Conservation (phyloP, 257 asterid species). For the Przewalskia tangutica region DNA sequence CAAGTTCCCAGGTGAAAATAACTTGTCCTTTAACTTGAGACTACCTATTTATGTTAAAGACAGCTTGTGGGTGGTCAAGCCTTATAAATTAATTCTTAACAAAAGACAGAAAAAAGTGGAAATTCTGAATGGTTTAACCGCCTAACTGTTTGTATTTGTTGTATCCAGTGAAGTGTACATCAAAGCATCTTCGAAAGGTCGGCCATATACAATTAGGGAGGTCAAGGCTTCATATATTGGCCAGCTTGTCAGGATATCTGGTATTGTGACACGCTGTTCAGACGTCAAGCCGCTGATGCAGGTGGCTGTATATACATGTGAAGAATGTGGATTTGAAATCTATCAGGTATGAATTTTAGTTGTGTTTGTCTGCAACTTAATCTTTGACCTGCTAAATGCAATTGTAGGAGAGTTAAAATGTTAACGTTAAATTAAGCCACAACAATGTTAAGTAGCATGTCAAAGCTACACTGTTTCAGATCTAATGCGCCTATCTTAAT, state of each 20-base stretch:
- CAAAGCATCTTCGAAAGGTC: conserved; percentile 71
- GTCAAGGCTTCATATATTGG: conserved; percentile 91
- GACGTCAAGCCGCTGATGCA: conserved; percentile 97
- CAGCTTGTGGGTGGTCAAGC: neutral
- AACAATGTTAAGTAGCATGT: neutral
- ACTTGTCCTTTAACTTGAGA: neutral
- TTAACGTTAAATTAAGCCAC: neutral
- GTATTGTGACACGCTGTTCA: conserved; percentile 92
- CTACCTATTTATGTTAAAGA: neutral
- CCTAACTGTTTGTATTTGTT: conserved; percentile 18
- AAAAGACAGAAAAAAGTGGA: neutral
- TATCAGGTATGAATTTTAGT: conserved; percentile 54
- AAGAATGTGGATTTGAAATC: conserved; percentile 95
- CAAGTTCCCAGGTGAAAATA: neutral
- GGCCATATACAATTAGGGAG: conserved; percentile 89
- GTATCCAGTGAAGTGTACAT: conserved; percentile 80
- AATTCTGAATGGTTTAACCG: neutral
- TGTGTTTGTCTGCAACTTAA: neutral
- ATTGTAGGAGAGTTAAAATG: neutral
- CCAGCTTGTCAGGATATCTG: conserved; percentile 84
- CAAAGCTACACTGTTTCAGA: neutral
- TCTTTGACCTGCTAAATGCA: neutral
- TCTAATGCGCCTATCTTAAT: neutral
- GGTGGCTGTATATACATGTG: conserved; percentile 97
- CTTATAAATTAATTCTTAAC: neutral